Base-by-base conservation (phyloP, 306 rosid genomes). In the Neltuma alba region DNA sequence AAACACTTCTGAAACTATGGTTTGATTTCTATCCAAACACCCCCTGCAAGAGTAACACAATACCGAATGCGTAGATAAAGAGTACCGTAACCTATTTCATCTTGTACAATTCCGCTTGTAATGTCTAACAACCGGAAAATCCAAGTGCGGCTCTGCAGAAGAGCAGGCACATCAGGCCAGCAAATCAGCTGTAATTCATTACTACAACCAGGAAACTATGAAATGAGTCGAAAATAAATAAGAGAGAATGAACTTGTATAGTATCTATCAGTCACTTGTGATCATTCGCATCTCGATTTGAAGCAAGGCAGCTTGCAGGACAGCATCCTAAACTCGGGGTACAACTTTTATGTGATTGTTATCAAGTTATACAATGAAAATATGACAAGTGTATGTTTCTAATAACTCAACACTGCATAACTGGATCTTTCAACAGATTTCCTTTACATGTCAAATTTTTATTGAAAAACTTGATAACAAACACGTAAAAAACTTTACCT, bases 241-340 rank as follows among this genome's bases (percentile, higher is more conserved):
- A 11, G 36, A 58, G n/a, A 41, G 40, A 31, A 82, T 66, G 83
- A 72, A 76, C 80, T 65, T 31, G 78, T 80, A 80, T 77, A 69
- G 75, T 61, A 82, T 83, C 77, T 27, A 67, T 67, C 83, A 66
- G 82, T 75, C 80, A 66, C 80, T 83, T 60, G 31, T 82, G 80
- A 79, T 80, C 65, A 42, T 60, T 44, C 68, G 83, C 79, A 70
- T 47, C 80, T 72, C 73, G 52, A 78, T 78, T 77, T 61, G 72
- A 77, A 72, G 74, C 44, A 81, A 13, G 65, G 67, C 80, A 41
- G 68, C 48, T 16, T 36, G 58, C 37, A 27, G 52, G 60, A 75
- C 42, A 55, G 79, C 20, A 79, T 65, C 55, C 61, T 60, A 41
- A 73, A 81, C 78, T 31, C 30, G 0, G 38, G n/a, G 15, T 23